A percentile compares a stretch with the other conserved stretches of the same genome.
Evolutionary conservation across 805 yeast genomes (phyloP).

Genomic region (Pichia cabralensis): DNA sequence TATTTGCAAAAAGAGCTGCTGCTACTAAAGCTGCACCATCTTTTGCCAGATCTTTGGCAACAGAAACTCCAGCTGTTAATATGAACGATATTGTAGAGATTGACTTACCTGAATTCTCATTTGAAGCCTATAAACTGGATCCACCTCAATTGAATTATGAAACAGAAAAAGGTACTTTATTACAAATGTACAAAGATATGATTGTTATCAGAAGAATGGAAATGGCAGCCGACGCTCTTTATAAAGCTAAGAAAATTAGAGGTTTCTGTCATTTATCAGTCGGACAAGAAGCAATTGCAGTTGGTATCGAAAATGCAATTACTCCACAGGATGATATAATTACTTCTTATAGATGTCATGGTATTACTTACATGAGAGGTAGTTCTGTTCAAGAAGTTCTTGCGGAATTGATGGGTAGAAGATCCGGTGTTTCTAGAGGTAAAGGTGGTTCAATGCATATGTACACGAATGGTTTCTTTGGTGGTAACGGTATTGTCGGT

Average conservation of each 20-base stretch:
- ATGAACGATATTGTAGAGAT: constrained; percentile 28
- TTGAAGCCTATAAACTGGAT: constrained; percentile 74
- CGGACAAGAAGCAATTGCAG: constrained; percentile 99
- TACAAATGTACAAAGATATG: constrained; percentile 97
- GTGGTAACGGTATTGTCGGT: constrained; percentile 99
- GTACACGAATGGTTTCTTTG: constrained; percentile 91
- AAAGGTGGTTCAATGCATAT: constrained; percentile 99
- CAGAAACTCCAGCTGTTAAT: constrained; percentile 17
- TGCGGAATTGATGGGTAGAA: constrained; percentile 95
- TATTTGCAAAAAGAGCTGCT: constrained; percentile 7
- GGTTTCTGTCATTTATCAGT: constrained; percentile 98
- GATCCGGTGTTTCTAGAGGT: constrained; percentile 91
- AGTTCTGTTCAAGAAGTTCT: constrained; percentile 80
- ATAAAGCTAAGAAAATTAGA: constrained; percentile 96
- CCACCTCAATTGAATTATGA: constrained; percentile 64
- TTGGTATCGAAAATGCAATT: constrained; percentile 94
- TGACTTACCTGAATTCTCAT: constrained; percentile 69
- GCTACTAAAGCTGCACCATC: constrained; percentile 4
- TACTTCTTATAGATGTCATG: constrained; percentile 98
- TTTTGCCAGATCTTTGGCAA: constrained; percentile 19
- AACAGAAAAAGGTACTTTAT: constrained; percentile 68
- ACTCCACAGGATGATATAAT: constrained; percentile 78
- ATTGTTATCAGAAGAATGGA: constrained; percentile 91
- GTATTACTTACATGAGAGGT: constrained; percentile 95
- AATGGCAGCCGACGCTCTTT: constrained; percentile 96